Percentiles rank a stretch among this genome's conserved stretches.
Conservation (phyloP, 140 eudicot genomes). For the Senecio squalidus region DNA sequence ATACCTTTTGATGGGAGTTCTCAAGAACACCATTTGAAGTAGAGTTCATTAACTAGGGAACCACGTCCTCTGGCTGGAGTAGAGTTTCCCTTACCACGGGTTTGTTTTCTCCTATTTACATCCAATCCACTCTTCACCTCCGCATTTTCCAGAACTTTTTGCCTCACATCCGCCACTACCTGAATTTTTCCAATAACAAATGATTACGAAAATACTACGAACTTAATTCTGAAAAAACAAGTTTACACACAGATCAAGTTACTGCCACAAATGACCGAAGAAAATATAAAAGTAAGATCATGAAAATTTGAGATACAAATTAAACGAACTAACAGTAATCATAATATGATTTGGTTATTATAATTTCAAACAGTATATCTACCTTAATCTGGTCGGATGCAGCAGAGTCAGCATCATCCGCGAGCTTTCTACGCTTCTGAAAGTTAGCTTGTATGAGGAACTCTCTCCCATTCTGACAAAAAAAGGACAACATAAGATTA, state of each 20-base stretch:
- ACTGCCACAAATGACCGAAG: not conserved
- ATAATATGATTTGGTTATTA: conserved; percentile 1
- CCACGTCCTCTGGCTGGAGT: conserved; percentile 81
- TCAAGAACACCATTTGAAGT: conserved; percentile 69
- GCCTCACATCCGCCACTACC: conserved; percentile 52
- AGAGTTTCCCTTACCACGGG: conserved; percentile 67
- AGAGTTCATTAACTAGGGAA: conserved; percentile 42
- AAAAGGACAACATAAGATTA: not conserved
- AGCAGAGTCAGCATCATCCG: conserved; percentile 44
- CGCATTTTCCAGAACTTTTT: conserved; percentile 36
- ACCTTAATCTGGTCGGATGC: conserved; percentile 60
- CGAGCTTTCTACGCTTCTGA: conserved; percentile 77
- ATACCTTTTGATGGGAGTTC: conserved; percentile 61
- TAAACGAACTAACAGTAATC: conserved; percentile 7
- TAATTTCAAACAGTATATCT: not conserved
- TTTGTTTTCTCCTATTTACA: conserved; percentile 61
- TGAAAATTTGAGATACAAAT: conserved; percentile 2
- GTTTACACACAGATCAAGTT: not conserved
- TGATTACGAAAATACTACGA: not conserved
- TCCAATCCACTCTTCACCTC: conserved; percentile 50
- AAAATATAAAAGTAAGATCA: conserved; percentile 1
- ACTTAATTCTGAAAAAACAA: not conserved
- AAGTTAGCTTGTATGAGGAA: conserved; percentile 89
- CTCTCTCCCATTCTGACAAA: conserved; percentile 68
- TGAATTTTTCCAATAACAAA: conserved; percentile 18